A percentile compares a stretch with the other conserved stretches of the same genome.
Conservation (phyloP, 2,329 filamentous ascomycete genomes). For the Dryadomyces quercivorus region DNA sequence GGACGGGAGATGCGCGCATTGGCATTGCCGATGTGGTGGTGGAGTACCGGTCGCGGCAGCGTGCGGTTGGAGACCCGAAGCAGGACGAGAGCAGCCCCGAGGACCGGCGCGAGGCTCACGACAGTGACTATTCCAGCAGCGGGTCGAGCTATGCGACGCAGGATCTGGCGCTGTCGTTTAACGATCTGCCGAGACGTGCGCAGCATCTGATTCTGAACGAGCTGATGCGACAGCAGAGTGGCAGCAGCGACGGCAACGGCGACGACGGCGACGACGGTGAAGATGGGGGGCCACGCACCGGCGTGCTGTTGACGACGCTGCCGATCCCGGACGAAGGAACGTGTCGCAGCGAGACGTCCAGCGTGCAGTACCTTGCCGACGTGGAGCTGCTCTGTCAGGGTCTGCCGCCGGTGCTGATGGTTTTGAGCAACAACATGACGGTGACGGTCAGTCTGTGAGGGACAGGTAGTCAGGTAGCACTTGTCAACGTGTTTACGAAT, state of each 20-base stretch:
- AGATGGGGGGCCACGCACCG: conserved; percentile 25
- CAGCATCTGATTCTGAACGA: conserved; percentile 84
- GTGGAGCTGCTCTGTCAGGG: conserved; percentile 67
- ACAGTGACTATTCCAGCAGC: neutral
- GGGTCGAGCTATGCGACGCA: conserved; percentile 11
- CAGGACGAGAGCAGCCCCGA: neutral
- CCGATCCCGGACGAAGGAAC: conserved; percentile 73
- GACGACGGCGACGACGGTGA: neutral
- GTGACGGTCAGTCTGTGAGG: conserved; percentile 61
- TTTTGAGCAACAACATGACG: conserved; percentile 83
- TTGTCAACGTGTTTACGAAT: too few species aligned
- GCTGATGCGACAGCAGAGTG: conserved; percentile 57
- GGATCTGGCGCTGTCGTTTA: conserved; percentile 61
- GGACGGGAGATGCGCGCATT: conserved; percentile 22
- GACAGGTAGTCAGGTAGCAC: too few species aligned
- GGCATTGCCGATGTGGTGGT: conserved; percentile 32
- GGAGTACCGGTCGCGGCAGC: conserved; percentile 20
- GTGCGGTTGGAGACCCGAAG: neutral
- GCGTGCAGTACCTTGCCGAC: conserved; percentile 63
- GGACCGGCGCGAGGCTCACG: neutral
- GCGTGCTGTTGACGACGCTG: conserved; percentile 71
- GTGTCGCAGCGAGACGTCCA: conserved; percentile 54
- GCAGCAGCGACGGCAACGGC: neutral
- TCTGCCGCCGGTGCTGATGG: conserved; percentile 63
- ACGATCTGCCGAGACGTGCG: conserved; percentile 71